Base-by-base conservation (phyloP, 345 rosid species). In the Camelina laxa region DNA sequence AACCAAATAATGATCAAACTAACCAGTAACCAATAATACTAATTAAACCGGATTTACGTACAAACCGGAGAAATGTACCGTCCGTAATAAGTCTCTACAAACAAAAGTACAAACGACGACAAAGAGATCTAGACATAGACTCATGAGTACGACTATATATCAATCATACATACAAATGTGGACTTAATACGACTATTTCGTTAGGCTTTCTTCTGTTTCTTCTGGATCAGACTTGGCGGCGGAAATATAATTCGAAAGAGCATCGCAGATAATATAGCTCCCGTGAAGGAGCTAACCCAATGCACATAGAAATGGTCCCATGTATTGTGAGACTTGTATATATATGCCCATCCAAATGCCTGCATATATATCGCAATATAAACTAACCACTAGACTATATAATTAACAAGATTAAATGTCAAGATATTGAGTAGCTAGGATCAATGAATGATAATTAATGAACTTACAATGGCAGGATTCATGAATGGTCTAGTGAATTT, bases 381-480 rank as follows among this genome's bases (percentile, higher is more conserved):
- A 4, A 38, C 10, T 33, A 7, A 65, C 38, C 53, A 68, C 38
- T 7, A 41, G 9, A 31, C 3, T 35, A 24, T 9, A 14, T 47
- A 60, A 33, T 33, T n/a, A 14, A 42, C 9, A 76, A 60, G 14
- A 66, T 58, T 7, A n/a, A 27, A 45, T 42, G 56, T 41, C 9
- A 50, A 13, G 17, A 70, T 42, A 13, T 24, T 33, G 59, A n/a
- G 15, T 41, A 66, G 53, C 10, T 41, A 66, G 53, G 36, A n/a
- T 38, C 45, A 41, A 0, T 31, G 35, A 41, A 0, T 22, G 11
- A 6, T 20, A 51, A 31, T 45, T 21, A 47, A 22, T 22, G 24
- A 64, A 85, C 99, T 92, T 82, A 95, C 99, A 88, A 86, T 88
- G 77, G 96, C 99, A 31, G 99, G 99, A 81, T 96, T 96, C 98